phyloP scores from a whole-genome alignment of 2,329 filamentous ascomycete genomes.

The Fusarium praegraminearum region DNA sequence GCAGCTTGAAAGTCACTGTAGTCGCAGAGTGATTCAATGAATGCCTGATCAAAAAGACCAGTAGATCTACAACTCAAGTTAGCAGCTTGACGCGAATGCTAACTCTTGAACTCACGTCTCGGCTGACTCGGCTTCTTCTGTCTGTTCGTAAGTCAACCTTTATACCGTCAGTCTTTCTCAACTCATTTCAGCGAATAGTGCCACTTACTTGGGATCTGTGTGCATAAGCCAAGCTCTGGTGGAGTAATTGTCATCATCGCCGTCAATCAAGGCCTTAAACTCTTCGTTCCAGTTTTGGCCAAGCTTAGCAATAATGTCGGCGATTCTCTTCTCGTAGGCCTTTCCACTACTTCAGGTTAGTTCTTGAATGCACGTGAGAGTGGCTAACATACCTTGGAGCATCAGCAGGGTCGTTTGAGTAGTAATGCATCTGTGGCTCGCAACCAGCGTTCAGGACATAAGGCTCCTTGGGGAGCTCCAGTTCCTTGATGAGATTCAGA shows the following conservation, averaged over 20 bases:
- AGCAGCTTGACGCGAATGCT: fast-evolving
- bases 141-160: constrained; percentile 17
- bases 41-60: constrained; percentile 26
- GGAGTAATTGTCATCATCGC: constrained; percentile 9
- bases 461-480: not conserved
- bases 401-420: not conserved
- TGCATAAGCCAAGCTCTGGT: constrained; percentile 29
- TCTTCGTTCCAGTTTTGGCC: constrained; percentile 1
- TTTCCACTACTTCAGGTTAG: not conserved
- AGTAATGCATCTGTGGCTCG: constrained; percentile 22
- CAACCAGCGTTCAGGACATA: constrained; percentile 3
- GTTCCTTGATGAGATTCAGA: constrained; percentile 1
- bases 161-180: fast-evolving
- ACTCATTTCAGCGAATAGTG: not conserved
- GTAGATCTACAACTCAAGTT: constrained; percentile 8
- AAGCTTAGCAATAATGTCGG: not conserved
- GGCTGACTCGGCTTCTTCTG: constrained; percentile 2
- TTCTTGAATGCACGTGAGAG: fast-evolving
- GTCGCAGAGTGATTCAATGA: constrained; percentile 25
- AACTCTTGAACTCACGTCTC: constrained; percentile 1
- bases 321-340: not conserved
- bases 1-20: constrained; percentile 32
- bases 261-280: not conserved
- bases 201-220: not conserved
- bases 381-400: not conserved